These are phyloP conservation scores for Trichoderma asperelloides DNA, from an alignment of 495 filamentous ascomycete species.

Conservation along the genomic window DNA sequence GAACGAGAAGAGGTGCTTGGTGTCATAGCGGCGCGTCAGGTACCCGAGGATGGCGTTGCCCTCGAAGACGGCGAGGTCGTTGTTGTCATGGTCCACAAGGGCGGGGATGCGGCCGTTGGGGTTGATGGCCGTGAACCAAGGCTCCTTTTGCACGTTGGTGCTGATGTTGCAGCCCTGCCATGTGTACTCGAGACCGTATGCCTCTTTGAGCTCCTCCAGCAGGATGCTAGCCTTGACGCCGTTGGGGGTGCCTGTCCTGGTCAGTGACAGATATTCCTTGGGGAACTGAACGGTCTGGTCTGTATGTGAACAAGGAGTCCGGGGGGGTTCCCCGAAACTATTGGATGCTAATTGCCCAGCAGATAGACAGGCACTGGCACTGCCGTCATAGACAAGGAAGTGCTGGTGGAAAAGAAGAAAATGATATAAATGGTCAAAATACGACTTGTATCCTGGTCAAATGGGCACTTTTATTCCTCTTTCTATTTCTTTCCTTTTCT, in stretches of 20 bases:
- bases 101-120: slow-evolving; percentile 86
- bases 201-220: slow-evolving; percentile 63
- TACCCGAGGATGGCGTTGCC: slow-evolving; percentile 70
- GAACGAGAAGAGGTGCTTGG: slow-evolving; percentile 68
- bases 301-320: neutral
- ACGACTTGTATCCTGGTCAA: neutral
- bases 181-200: slow-evolving; percentile 49
- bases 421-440: too few relatives aligned
- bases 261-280: neutral
- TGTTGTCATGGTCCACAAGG: slow-evolving; percentile 57
- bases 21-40: slow-evolving; percentile 66
- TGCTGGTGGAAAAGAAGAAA: neutral
- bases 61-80: slow-evolving; percentile 62
- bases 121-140: slow-evolving; percentile 54
- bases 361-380: neutral
- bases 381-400: neutral
- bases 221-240: slow-evolving; percentile 62
- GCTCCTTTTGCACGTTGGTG: slow-evolving; percentile 70
- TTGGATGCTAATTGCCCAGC: neutral
- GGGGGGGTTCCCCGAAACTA: neutral
- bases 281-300: neutral
- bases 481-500: neutral
- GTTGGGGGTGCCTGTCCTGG: slow-evolving; percentile 31
- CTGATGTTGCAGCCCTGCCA: slow-evolving; percentile 58
- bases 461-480: too few relatives aligned